A percentile compares a stretch with the other conserved stretches of the same genome.
These are phyloP conservation scores for Beauveria rudraprayagi DNA, from an alignment of 2,329 filamentous ascomycete species.

Conservation along the genomic window DNA sequence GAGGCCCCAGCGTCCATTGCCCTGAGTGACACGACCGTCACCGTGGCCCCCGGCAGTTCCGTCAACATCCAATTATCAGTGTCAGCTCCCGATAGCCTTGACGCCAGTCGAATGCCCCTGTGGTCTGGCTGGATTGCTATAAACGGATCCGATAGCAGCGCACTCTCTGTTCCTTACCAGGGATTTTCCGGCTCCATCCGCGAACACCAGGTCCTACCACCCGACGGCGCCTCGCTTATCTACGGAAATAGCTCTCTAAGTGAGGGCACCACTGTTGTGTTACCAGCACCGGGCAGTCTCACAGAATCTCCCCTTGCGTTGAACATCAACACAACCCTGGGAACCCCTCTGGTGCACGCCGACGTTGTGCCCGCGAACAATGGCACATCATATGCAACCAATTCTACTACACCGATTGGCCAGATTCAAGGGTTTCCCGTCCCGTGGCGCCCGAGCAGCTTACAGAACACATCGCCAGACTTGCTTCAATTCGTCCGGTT, in stretches of 20 bases:
- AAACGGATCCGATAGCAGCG: conserved; percentile 30
- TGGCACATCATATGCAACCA: conserved; percentile 19
- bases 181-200: conserved; percentile 31
- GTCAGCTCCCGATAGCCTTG: conserved; percentile 26
- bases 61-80: conserved; percentile 33
- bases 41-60: conserved; percentile 28
- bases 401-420: conserved; percentile 27
- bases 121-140: conserved; percentile 36
- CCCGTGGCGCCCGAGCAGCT: conserved; percentile 22
- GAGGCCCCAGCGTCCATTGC: not conserved
- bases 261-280: conserved; percentile 23
- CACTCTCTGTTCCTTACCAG: conserved; percentile 33
- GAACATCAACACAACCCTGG: conserved; percentile 32
- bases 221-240: conserved; percentile 25
- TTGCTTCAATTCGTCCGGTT: conserved; percentile 13
- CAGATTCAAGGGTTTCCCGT: conserved; percentile 34
- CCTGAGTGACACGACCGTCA: not conserved
- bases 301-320: conserved; percentile 29
- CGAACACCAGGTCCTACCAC: conserved; percentile 17
- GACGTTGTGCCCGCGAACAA: conserved; percentile 34
- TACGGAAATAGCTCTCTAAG: conserved; percentile 17
- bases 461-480: not conserved
- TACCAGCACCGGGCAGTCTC: conserved; percentile 17
- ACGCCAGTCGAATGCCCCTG: conserved; percentile 29
- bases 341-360: conserved; percentile 34